A percentile compares a stretch with the other conserved stretches of the same genome.
phyloP scores from a whole-genome alignment of 2,329 filamentous ascomycete genomes.

The Piedraia hortae region DNA sequence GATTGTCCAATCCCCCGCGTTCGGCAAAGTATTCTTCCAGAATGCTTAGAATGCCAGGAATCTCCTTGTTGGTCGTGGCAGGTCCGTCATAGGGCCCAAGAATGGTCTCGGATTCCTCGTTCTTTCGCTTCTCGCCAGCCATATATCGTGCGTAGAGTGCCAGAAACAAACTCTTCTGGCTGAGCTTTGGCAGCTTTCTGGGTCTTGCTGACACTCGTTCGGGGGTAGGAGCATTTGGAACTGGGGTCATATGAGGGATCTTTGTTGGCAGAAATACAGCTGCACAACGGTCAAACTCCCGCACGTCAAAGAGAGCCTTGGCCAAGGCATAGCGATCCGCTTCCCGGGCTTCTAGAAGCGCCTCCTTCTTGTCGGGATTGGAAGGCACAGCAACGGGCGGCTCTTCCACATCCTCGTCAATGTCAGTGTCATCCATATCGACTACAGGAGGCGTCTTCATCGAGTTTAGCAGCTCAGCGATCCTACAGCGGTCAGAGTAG shows the following conservation, averaged over 20 bases:
- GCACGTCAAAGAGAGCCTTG: slow-evolving; percentile 83
- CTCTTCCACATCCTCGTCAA: slow-evolving; percentile 8
- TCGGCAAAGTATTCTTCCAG: slow-evolving; percentile 59
- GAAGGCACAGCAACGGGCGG: slow-evolving; percentile 11
- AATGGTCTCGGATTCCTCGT: slow-evolving; percentile 93
- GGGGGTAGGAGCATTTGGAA: slow-evolving; percentile 11
- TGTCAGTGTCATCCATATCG: slow-evolving; percentile 24
- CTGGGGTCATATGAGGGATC: slow-evolving; percentile 24
- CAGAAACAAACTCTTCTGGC: slow-evolving; percentile 78
- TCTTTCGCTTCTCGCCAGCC: slow-evolving; percentile 81
- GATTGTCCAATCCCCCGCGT: slow-evolving; percentile 16
- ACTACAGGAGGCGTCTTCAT: slow-evolving; percentile 35
- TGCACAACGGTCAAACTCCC: slow-evolving; percentile 81
- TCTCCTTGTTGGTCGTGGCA: slow-evolving; percentile 58
- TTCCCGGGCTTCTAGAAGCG: slow-evolving; percentile 49
- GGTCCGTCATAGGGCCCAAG: slow-evolving; percentile 79
- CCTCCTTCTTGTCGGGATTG: slow-evolving; percentile 43
- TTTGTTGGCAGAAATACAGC: slow-evolving; percentile 46
- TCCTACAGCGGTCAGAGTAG: slow-evolving; percentile 28
- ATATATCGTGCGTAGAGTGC: slow-evolving; percentile 80
- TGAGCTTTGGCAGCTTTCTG: slow-evolving; percentile 33
- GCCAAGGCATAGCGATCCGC: slow-evolving; percentile 64
- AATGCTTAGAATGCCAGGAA: slow-evolving; percentile 45
- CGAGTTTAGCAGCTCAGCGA: slow-evolving; percentile 73
- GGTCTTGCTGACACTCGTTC: no score